Conservation (phyloP, 768 basidiomycete species). For the Coprinopsis cinerea region DNA sequence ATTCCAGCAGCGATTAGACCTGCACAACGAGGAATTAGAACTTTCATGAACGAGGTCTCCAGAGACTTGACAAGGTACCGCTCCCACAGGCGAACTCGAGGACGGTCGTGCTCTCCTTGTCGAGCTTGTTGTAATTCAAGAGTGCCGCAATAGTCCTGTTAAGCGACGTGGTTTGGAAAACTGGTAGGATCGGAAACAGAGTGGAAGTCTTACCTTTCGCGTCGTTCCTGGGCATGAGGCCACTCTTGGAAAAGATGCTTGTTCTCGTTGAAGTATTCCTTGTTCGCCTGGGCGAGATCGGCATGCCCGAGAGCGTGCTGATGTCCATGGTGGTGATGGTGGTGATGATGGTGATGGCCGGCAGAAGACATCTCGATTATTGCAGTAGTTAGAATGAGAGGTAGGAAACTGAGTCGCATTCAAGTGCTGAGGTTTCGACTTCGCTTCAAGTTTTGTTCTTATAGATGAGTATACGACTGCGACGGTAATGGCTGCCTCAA, state of each 20-base stretch:
- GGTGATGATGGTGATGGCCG: constrained; percentile 2
- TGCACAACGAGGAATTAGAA: constrained; percentile 20
- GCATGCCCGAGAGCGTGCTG: background rate
- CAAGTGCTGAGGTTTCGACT: too few species aligned
- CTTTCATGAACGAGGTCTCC: background rate
- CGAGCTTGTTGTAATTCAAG: constrained; percentile 35
- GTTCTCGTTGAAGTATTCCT: constrained; percentile 8
- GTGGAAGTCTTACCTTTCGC: constrained; percentile 12
- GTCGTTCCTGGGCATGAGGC: constrained; percentile 12
- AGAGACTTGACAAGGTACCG: constrained; percentile 28
- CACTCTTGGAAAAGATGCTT: constrained; percentile 5
- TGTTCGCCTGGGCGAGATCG: constrained; percentile 9
- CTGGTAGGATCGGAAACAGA: background rate
- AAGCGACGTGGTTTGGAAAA: too few species aligned
- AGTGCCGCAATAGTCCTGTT: constrained; percentile 25
- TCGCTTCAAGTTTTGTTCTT: too few species aligned
- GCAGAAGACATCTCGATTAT: too few species aligned
- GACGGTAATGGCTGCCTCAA: too few species aligned
- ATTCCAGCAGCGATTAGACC: constrained; percentile 55
- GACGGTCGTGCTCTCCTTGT: constrained; percentile 44
- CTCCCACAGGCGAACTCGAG: constrained; percentile 72
- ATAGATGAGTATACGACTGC: too few species aligned
- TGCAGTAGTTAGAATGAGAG: too few species aligned
- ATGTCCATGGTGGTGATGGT: constrained; percentile 6
- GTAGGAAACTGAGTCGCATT: too few species aligned